Percentiles rank a stretch among this genome's conserved stretches.
Evolutionary conservation across 176 grass and related monocot genomes (phyloP).

Genomic region (Oryza glaberrima): DNA sequence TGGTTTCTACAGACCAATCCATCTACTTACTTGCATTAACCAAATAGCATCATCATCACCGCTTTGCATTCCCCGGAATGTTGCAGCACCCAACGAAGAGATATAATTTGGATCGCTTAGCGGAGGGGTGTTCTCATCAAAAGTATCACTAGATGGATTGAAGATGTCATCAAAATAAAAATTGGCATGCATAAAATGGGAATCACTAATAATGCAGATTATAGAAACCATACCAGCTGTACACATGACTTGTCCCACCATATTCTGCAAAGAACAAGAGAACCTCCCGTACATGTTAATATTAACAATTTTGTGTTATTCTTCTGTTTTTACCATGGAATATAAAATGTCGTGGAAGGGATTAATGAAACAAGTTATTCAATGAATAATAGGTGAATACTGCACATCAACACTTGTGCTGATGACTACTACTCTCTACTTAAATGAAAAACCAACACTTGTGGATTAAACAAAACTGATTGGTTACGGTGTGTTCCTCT

Average conservation of each 20-base stretch:
- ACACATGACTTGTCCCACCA: slow-evolving; percentile 81
- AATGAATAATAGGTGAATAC: background rate
- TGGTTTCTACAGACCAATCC: background rate
- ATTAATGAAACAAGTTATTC: slow-evolving; percentile 12
- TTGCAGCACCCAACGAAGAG: slow-evolving; percentile 82
- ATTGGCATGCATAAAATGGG: background rate
- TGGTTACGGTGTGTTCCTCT: background rate
- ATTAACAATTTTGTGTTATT: background rate
- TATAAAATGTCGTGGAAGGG: background rate
- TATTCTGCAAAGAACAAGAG: slow-evolving; percentile 60
- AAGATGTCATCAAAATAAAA: slow-evolving; percentile 30
- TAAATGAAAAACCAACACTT: background rate
- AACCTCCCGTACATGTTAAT: slow-evolving; percentile 21
- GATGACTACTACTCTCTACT: background rate
- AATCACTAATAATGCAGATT: slow-evolving; percentile 8
- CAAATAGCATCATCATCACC: slow-evolving; percentile 79
- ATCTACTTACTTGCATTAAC: slow-evolving; percentile 83
- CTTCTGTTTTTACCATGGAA: background rate
- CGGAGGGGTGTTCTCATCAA: slow-evolving; percentile 94
- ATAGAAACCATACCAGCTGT: slow-evolving; percentile 68
- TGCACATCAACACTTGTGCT: background rate
- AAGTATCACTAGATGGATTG: slow-evolving; percentile 71
- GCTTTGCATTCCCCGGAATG: slow-evolving; percentile 83
- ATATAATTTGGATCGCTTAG: slow-evolving; percentile 78
- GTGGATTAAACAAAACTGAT: background rate